Evolutionary conservation across 768 basidiomycete genomes (phyloP).

Genomic region (Lyophyllum atratum): DNA sequence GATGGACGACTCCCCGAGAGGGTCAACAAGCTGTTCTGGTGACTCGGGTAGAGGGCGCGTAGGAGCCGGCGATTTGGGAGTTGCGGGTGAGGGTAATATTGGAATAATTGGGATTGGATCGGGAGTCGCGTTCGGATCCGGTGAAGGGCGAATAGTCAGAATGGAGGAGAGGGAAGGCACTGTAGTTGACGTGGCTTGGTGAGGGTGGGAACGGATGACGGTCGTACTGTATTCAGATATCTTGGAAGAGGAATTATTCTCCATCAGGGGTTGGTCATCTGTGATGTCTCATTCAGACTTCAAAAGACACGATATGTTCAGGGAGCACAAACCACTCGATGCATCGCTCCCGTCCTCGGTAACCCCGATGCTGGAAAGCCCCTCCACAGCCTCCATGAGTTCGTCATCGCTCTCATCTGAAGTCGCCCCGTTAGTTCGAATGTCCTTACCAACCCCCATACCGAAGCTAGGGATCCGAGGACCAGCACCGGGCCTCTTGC

Average conservation of each 20-base stretch:
- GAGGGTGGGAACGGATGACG: conserved; percentile 56
- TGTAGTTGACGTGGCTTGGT: conserved; percentile 36
- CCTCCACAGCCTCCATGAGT: conserved; percentile 59
- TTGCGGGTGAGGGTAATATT: conserved; percentile 17
- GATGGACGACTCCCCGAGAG: conserved; percentile 45
- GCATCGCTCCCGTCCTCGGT: conserved; percentile 48
- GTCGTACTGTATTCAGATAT: conserved; percentile 71
- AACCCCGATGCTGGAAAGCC: conserved; percentile 52
- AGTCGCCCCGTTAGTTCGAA: conserved; percentile 41
- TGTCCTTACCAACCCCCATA: conserved; percentile 63
- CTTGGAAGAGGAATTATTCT: conserved; percentile 30
- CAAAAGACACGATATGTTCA: conserved; percentile 8
- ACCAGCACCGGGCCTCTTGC: conserved; percentile 54
- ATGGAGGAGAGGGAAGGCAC: conserved; percentile 69
- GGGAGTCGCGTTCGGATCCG: conserved; percentile 48
- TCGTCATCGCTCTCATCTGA: conserved; percentile 71
- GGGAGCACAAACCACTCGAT: conserved; percentile 34
- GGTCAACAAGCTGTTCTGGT: conserved; percentile 30
- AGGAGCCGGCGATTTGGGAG: conserved; percentile 23
- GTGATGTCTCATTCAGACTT: conserved; percentile 15
- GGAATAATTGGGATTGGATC: conserved; percentile 39
- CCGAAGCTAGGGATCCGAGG: conserved; percentile 91
- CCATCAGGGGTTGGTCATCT: conserved; percentile 60
- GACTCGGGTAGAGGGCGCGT: conserved; percentile 6
- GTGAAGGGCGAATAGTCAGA: conserved; percentile 64